phyloP scores from a whole-genome alignment of 768 basidiomycete species.

The Pisolithus orientalis region DNA sequence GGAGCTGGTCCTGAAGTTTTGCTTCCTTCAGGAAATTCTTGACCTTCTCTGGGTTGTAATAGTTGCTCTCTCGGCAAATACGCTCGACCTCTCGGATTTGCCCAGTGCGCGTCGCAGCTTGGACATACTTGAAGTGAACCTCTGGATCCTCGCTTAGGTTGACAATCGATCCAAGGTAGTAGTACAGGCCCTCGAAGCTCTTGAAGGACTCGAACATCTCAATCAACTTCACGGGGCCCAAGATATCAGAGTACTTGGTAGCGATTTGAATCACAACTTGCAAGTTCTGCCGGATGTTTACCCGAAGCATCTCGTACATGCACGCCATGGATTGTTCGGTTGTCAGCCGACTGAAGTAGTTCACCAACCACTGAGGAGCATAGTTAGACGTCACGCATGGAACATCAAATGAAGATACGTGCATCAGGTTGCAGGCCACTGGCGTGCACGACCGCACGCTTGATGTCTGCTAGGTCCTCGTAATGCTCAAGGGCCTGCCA shows the following conservation, averaged over 20 bases:
- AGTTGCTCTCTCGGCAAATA: constrained; percentile 95
- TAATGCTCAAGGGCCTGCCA: constrained; percentile 94
- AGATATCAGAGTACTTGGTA: constrained; percentile 97
- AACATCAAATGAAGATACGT: constrained; percentile 20
- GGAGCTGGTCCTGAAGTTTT: constrained; percentile 91
- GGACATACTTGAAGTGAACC: constrained; percentile 99
- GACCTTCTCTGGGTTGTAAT: constrained; percentile 99
- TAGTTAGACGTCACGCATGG: not conserved
- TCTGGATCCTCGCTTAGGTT: constrained; percentile 95
- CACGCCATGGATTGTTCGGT: constrained; percentile 97
- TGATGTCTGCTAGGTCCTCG: constrained; percentile 97
- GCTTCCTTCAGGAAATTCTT: constrained; percentile 99
- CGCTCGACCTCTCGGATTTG: constrained; percentile 99
- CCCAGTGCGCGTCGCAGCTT: constrained; percentile 95
- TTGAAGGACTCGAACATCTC: constrained; percentile 99
- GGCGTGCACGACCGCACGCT: constrained; percentile 93
- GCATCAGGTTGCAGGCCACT: constrained; percentile 80
- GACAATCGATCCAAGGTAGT: constrained; percentile 96
- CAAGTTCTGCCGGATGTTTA: constrained; percentile 96
- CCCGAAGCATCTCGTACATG: constrained; percentile 92
- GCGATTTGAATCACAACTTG: constrained; percentile 96
- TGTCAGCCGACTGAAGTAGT: constrained; percentile 93
- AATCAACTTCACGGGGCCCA: constrained; percentile 95
- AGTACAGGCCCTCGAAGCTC: constrained; percentile 96
- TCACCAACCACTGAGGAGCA: constrained; percentile 80